Evolutionary conservation across 2,329 filamentous ascomycete genomes (phyloP), one percentile per base, ranked within the genome.

Genomic region (Fusarium phyllophilum): DNA sequence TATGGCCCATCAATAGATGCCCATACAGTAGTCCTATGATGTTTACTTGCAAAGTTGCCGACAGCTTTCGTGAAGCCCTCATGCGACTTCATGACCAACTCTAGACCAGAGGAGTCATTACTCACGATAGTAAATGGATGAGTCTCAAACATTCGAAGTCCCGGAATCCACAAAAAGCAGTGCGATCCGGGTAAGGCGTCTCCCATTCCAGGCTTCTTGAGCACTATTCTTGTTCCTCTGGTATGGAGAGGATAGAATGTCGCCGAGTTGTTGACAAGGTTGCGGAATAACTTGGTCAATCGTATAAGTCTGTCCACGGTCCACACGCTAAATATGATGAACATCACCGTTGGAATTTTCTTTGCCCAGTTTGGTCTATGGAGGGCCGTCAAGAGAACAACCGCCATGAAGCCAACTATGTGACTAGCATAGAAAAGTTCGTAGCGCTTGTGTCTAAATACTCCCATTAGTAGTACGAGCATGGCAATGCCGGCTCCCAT

Each of bases 111-210:
- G 0, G 84, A 81, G 9, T 82, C 79, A 10, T 82, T 84, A 7
- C 81, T 78, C 36, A 87, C 85, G 44, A 89, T 86, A 0, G 87
- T 89, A 66, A 90, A 90, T 1, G 88, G 88, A 69, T 91, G 88
- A 2, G 82, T 87, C 75, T 90, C 85, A 24, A 86, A 81, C 3
- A 80, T 66, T n/a, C 87, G 84, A 41, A 90, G 83, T 5, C 81
- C 78, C 0, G 88, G 89, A 10, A 90, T 84, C 86, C 87, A 90
- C 33, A 90, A 77, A 62, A 88, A 89, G 67, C 86, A 87, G 70
- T 90, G 88, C 1, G 66, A 63, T 36, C 77, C 77, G 0, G 75
- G 56, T 14, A 65, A 26, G 18, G 26, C 64, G 4, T 83, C 82
- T 11, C 78, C 72, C 22, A 75, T 73, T 1, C 83, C 77, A 1